A percentile compares a stretch with the other conserved stretches of the same genome.
These are phyloP conservation scores for Hymenoscyphus fructigenus DNA, from an alignment of 2,329 filamentous ascomycete species.

Conservation along the genomic window DNA sequence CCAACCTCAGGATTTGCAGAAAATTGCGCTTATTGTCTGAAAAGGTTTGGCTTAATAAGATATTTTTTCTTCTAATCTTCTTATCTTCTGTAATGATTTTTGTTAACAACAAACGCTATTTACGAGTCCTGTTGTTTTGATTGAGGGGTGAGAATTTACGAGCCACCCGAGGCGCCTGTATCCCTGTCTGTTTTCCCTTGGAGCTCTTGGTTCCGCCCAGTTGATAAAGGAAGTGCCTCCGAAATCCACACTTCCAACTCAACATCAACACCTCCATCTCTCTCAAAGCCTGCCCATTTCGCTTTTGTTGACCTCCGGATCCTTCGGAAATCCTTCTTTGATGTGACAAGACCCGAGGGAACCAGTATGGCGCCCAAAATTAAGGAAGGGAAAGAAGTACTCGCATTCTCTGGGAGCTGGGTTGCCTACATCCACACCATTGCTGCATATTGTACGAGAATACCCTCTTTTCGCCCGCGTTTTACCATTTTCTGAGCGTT, in stretches of 20 bases:
- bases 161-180: too few relatives aligned
- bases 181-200: too few relatives aligned
- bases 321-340: conserved; percentile 30
- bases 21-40: too few relatives aligned
- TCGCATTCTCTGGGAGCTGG: conserved; percentile 81
- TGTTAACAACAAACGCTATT: too few relatives aligned
- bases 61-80: too few relatives aligned
- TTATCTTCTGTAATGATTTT: too few relatives aligned
- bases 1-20: too few relatives aligned
- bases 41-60: too few relatives aligned
- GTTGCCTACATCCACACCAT: conserved; percentile 84
- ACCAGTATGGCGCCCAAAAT: conserved; percentile 48
- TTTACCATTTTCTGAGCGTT: not conserved
- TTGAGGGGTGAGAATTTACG: too few relatives aligned
- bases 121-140: too few relatives aligned
- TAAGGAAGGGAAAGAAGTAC: conserved; percentile 61
- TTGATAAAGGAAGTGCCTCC: not conserved
- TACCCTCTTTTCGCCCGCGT: not conserved
- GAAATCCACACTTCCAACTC: not conserved
- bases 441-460: conserved; percentile 70
- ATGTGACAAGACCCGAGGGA: conserved; percentile 28
- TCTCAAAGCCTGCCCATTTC: not conserved
- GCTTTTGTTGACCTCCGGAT: conserved; percentile 20
- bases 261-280: not conserved
- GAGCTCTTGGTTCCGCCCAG: too few relatives aligned